Base-by-base conservation (phyloP, 495 filamentous ascomycete genomes). In the Penicillium coffeae region DNA sequence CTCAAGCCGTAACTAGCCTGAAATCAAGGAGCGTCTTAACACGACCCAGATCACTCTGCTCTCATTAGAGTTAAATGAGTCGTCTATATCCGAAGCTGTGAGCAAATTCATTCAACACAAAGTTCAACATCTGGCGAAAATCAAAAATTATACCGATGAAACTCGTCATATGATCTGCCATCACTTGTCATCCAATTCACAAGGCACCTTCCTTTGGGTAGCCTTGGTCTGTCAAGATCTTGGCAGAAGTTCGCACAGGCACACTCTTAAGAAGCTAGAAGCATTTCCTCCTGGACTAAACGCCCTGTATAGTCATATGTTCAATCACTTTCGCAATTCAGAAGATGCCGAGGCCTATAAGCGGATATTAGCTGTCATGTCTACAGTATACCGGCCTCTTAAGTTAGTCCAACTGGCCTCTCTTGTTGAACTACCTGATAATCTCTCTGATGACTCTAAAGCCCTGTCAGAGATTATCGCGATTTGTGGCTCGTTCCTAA, bases 161-260 rank as follows among this genome's bases (percentile, higher is more conserved):
- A 61, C 73, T 19, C 61, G 76, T 3, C 68, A 77, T 42, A 41
- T 38, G 2, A 63, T 77, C 35, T 76, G 74, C 48, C 56, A 54
- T 1, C 65, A 62, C 13, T 59, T 72, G 37, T 66, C 68, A 50
- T 37, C 43, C n/a, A 63, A 58, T 15, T 44, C 27, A 10, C 27
- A 44, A 20, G 14, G 42, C 13, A 44, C 42, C 18, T 44, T 44
- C 27, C 42, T 44, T 10, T 44, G 27, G 42, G 42, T 44, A 34
- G 42, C 42, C 21, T 12, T 44, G 18, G 27, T 34, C 14, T 44
- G 27, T 34, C 42, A 44, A 33, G 10, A 34, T 15, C 42, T 44
- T 19, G 1, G 19, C 5, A 19, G 13, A 13, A 44, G 14, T 18
- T 20, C 27, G 15, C 27, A 9, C 14, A 44, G 42, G 14, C 27